These are phyloP conservation scores for Carex littledalei DNA, from an alignment of 176 grass and related monocot species.

Conservation along the genomic window DNA sequence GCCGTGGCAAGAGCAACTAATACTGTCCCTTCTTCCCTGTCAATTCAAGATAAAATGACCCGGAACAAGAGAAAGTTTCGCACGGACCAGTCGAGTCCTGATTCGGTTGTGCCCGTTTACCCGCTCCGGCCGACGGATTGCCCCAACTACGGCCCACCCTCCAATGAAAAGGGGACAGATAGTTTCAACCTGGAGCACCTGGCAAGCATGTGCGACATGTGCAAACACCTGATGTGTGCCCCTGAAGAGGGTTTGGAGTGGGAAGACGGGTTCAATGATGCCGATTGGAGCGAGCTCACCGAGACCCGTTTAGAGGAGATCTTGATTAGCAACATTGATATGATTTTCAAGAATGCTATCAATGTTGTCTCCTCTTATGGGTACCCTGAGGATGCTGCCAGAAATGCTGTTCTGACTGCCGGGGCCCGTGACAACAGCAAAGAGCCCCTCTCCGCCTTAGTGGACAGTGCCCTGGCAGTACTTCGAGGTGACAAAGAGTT, in stretches of 20 bases:
- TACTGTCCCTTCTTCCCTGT: conserved; percentile 24
- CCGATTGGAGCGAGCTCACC: conserved; percentile 70
- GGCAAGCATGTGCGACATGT: conserved; percentile 45
- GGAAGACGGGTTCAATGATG: conserved; percentile 50
- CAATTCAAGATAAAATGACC: conserved; percentile 61
- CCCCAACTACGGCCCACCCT: conserved; percentile 47
- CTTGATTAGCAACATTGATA: conserved; percentile 68
- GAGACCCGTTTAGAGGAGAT: conserved; percentile 77
- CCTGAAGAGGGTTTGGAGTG: conserved; percentile 34
- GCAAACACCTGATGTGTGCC: conserved; percentile 36
- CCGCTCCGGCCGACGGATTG: conserved; percentile 55
- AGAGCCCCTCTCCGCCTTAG: conserved; percentile 50
- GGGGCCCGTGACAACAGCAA: conserved; percentile 49
- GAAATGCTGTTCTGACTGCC: conserved; percentile 48
- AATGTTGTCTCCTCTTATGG: conserved; percentile 58
- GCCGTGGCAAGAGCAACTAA: conserved; percentile 27
- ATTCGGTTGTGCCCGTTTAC: conserved; percentile 32
- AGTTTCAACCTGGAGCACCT: conserved; percentile 46
- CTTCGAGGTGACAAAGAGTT: conserved; percentile 60
- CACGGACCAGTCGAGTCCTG: conserved; percentile 51
- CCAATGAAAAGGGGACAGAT: conserved; percentile 45
- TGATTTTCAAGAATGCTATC: conserved; percentile 62
- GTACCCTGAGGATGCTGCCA: conserved; percentile 51
- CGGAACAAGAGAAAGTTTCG: conserved; percentile 94
- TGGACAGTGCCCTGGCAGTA: conserved; percentile 45